A percentile compares a stretch with the other conserved stretches of the same genome.
These are phyloP conservation scores for Globisporangium rhizosaccharum DNA, from an alignment of 352 stramenopile genomes.

Conservation along the genomic window DNA sequence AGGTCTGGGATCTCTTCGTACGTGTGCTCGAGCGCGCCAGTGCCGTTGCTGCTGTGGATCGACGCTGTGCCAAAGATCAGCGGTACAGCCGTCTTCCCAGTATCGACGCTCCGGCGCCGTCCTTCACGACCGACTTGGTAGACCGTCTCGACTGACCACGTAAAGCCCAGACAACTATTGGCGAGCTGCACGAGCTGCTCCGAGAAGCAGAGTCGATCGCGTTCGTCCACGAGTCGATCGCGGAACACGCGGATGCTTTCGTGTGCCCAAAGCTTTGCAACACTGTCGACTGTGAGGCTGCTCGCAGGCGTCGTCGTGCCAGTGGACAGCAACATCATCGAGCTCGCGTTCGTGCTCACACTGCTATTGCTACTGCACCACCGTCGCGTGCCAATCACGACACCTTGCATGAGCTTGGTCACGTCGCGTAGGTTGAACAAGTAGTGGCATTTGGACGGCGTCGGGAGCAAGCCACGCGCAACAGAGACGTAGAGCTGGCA, in stretches of 20 bases:
- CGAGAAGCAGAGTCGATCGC: constrained; percentile 86
- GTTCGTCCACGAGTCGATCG: constrained; percentile 81
- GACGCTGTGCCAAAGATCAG: constrained; percentile 9
- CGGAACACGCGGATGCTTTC: constrained; percentile 91
- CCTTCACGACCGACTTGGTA: constrained; percentile 17
- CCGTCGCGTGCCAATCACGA: constrained; percentile 46
- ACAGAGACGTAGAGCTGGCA: constrained; percentile 60
- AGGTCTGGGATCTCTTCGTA: constrained; percentile 30
- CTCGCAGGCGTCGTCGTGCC: not conserved
- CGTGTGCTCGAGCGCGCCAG: not conserved
- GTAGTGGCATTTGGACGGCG: constrained; percentile 79
- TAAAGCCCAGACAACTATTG: constrained; percentile 54
- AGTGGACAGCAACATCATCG: not conserved
- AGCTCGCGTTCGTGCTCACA: constrained; percentile 4
- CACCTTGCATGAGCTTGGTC: constrained; percentile 76
- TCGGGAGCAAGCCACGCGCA: constrained; percentile 52
- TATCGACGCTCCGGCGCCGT: not conserved
- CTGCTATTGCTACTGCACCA: constrained; percentile 11
- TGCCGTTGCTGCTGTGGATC: not conserved
- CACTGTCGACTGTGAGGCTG: constrained; percentile 29
- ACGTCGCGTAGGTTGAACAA: constrained; percentile 82
- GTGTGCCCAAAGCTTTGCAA: constrained; percentile 85
- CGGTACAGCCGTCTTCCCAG: not conserved
- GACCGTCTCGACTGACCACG: constrained; percentile 46
- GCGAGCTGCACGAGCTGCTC: constrained; percentile 67